phyloP scores from a whole-genome alignment of 345 rosid species.

The Brassica carinata region DNA sequence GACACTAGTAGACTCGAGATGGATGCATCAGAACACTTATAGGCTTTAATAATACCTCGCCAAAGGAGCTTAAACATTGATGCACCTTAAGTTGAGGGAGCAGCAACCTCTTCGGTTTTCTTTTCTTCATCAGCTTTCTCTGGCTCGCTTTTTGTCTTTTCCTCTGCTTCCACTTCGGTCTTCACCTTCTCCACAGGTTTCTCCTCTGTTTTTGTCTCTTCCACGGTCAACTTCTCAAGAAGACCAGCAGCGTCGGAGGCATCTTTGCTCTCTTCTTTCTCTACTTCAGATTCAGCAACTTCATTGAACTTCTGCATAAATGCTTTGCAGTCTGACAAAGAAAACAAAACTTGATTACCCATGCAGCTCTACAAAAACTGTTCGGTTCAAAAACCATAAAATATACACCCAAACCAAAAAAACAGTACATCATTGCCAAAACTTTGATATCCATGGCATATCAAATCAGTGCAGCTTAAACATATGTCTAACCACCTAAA shows the following conservation, averaged over 20 bases:
- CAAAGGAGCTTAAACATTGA: conserved; percentile 12
- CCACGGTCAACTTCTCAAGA: conserved; percentile 71
- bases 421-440: neutral
- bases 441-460: neutral
- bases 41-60: conserved; percentile 31
- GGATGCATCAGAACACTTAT: conserved; percentile 28
- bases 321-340: conserved; percentile 68
- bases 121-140: conserved; percentile 45
- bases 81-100: conserved; percentile 48
- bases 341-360: neutral
- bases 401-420: neutral
- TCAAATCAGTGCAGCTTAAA: conserved; percentile 9
- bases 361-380: neutral
- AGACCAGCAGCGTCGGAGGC: conserved; percentile 73
- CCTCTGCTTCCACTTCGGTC: conserved; percentile 40
- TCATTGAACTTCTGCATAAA: conserved; percentile 80
- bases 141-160: conserved; percentile 43
- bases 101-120: conserved; percentile 51
- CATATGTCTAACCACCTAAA: conserved; percentile 4
- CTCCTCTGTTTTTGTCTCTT: conserved; percentile 60
- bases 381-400: neutral
- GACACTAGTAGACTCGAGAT: conserved; percentile 23
- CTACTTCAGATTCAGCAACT: conserved; percentile 65
- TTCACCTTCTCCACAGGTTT: conserved; percentile 43
- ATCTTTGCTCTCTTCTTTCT: conserved; percentile 69